Conservation (phyloP, 1,284 basidiomycete species). For the Athelia sp. region DNA sequence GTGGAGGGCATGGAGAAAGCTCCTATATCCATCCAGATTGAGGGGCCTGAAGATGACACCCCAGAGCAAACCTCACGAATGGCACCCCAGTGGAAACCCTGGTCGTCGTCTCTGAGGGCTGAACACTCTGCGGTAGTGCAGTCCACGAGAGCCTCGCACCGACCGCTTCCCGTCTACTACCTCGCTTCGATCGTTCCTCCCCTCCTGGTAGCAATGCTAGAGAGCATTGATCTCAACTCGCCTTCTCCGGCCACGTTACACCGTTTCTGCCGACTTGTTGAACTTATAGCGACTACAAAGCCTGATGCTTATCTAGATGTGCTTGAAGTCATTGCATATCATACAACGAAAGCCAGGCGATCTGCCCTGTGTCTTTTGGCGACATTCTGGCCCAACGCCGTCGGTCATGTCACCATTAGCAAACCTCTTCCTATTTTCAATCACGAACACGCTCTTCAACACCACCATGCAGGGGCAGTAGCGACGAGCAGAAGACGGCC, state of each 20-base stretch:
- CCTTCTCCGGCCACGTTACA: slow-evolving; percentile 33
- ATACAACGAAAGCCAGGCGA: slow-evolving; percentile 47
- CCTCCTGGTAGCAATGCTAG: slow-evolving; percentile 55
- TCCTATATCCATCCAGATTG: slow-evolving; percentile 57
- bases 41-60: slow-evolving; percentile 39
- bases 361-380: slow-evolving; percentile 51
- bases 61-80: not conserved
- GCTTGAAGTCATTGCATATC: slow-evolving; percentile 66
- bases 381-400: slow-evolving; percentile 59
- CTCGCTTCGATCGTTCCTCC: slow-evolving; percentile 55
- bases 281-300: slow-evolving; percentile 56
- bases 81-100: slow-evolving; percentile 23
- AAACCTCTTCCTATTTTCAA: slow-evolving; percentile 40
- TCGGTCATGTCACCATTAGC: slow-evolving; percentile 62
- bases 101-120: slow-evolving; percentile 20
- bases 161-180: slow-evolving; percentile 50
- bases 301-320: slow-evolving; percentile 66
- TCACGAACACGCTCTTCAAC: slow-evolving; percentile 18
- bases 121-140: slow-evolving; percentile 24
- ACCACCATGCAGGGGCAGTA: slow-evolving; percentile 2
- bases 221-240: slow-evolving; percentile 39
- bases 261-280: slow-evolving; percentile 52
- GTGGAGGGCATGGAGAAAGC: slow-evolving; percentile 22
- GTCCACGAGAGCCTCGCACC: slow-evolving; percentile 55
- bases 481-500: slow-evolving; percentile 8